A percentile compares a stretch with the other conserved stretches of the same genome.
phyloP scores from a whole-genome alignment of 768 basidiomycete species.

The Hirschioporus abietinus region DNA sequence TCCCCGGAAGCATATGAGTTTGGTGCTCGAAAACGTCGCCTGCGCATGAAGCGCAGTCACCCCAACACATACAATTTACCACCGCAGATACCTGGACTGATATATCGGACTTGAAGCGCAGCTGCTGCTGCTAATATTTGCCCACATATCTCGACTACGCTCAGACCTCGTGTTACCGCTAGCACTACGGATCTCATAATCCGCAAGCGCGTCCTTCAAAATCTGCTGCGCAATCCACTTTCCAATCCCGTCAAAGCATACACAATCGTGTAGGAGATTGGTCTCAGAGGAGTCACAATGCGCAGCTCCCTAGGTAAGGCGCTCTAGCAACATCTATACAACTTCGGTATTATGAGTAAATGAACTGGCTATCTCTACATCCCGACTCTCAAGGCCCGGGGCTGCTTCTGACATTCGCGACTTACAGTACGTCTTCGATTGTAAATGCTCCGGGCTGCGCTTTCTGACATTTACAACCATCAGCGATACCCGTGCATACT shows the following conservation, averaged over 20 bases:
- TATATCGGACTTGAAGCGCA: not conserved
- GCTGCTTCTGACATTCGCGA: too few relatives aligned
- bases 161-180: not conserved
- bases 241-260: not conserved
- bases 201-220: not conserved
- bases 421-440: too few relatives aligned
- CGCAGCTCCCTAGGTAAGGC: not conserved
- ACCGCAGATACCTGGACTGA: not conserved
- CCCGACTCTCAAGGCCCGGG: too few relatives aligned
- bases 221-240: not conserved
- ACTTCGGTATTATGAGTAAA: not conserved
- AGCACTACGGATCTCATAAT: not conserved
- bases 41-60: not conserved
- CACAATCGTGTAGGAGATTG: not conserved
- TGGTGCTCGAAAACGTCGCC: not conserved
- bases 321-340: not conserved
- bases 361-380: not conserved
- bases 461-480: too few relatives aligned
- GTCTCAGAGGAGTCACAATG: not conserved
- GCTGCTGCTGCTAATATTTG: not conserved
- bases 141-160: not conserved
- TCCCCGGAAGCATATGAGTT: not conserved
- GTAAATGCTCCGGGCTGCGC: too few relatives aligned
- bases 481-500: too few relatives aligned
- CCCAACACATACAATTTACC: not conserved